phyloP scores from a whole-genome alignment of 2,329 filamentous ascomycete genomes.

The Epichloe amarillans region DNA sequence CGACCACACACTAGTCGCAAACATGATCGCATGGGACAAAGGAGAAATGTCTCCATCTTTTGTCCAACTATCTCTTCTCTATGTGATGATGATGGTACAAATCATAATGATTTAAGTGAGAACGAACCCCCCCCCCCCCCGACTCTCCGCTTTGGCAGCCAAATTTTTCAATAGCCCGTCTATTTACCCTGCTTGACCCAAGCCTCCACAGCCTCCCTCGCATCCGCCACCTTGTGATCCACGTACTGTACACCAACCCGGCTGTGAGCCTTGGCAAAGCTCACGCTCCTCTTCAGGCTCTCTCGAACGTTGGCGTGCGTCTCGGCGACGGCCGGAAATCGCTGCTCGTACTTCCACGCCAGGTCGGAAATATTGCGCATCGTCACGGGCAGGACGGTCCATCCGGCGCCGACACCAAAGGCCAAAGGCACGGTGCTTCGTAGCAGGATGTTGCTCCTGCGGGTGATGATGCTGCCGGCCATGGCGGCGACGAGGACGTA shows the following conservation, averaged over 20 bases:
- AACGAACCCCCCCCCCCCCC: neutral
- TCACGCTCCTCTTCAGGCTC: conserved; percentile 53
- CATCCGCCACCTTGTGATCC: conserved; percentile 66
- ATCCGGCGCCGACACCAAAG: conserved; percentile 71
- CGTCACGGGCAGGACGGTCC: conserved; percentile 75
- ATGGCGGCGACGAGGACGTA: conserved; percentile 92
- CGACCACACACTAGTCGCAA: neutral
- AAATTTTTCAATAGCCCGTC: conserved; percentile 11
- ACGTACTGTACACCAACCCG: conserved; percentile 58
- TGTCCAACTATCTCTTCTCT: conserved; percentile 10
- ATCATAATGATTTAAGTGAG: conserved; percentile 3
- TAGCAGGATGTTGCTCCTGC: conserved; percentile 76
- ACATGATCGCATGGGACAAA: neutral
- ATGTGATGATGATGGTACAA: conserved; percentile 26
- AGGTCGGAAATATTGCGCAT: conserved; percentile 80
- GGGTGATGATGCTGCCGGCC: conserved; percentile 82
- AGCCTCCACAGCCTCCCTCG: conserved; percentile 64
- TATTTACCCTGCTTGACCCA: conserved; percentile 89
- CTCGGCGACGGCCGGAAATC: conserved; percentile 69
- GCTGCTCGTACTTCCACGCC: conserved; percentile 86
- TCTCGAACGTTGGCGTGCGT: conserved; percentile 63
- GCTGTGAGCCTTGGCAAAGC: conserved; percentile 62
- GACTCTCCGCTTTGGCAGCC: too few species aligned
- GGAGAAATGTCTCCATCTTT: neutral
- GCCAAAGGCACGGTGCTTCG: conserved; percentile 64